Conservation (phyloP, 75 land plant species). For the Gnetum montanum region DNA sequence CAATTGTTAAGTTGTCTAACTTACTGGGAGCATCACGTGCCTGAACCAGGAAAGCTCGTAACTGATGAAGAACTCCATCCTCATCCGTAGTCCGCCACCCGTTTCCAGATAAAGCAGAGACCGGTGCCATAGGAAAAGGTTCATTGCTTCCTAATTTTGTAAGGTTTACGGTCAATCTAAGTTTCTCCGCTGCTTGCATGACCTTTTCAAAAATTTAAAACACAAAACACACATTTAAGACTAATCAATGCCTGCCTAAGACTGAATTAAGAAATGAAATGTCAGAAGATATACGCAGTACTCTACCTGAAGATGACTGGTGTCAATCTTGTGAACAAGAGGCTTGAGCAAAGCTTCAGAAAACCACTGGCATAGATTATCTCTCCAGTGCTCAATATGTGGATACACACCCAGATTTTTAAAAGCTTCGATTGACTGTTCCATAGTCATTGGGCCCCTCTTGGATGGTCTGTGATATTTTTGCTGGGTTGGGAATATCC, state of each 20-base stretch:
- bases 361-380: slow-evolving; percentile 91
- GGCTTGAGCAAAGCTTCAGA: slow-evolving; percentile 75
- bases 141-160: slow-evolving; percentile 58
- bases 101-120: slow-evolving; percentile 29
- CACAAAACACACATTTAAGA: too few species aligned
- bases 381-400: slow-evolving; percentile 95
- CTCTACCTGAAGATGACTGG: slow-evolving; percentile 80
- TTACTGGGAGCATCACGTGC: slow-evolving; percentile 63
- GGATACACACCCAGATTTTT: slow-evolving; percentile 69
- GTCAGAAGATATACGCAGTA: not conserved
- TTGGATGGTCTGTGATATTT: slow-evolving; percentile 76
- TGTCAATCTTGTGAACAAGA: slow-evolving; percentile 69
- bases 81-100: slow-evolving; percentile 93
- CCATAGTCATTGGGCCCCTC: slow-evolving; percentile 90
- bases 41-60: slow-evolving; percentile 71
- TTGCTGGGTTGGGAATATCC: slow-evolving; percentile 84
- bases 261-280: too few species aligned
- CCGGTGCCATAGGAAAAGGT: slow-evolving; percentile 14
- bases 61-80: slow-evolving; percentile 84
- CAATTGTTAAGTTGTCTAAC: not conserved
- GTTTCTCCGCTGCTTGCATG: slow-evolving; percentile 77
- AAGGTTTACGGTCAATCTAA: slow-evolving; percentile 54
- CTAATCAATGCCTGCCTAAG: too few species aligned
- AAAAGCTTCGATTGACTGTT: slow-evolving; percentile 65
- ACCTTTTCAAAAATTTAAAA: too few species aligned